These are phyloP conservation scores for Grosmannia huntii DNA, from an alignment of 2,329 filamentous ascomycete species.

Conservation along the genomic window DNA sequence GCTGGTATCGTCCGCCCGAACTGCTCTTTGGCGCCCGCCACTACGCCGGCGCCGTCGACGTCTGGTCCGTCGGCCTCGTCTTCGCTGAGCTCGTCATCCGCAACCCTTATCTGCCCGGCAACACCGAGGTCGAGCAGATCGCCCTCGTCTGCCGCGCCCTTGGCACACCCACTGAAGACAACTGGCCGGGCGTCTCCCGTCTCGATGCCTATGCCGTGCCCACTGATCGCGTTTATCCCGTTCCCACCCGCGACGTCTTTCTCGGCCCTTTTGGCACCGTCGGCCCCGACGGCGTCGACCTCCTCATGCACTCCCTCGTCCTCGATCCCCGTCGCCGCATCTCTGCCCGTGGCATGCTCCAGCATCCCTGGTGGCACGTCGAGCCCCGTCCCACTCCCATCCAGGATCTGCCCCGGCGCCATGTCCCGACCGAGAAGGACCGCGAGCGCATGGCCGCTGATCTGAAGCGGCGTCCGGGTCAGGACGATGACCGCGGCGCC, in stretches of 20 bases:
- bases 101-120: conserved; percentile 69
- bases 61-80: conserved; percentile 88
- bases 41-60: conserved; percentile 82
- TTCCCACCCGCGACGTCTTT: conserved; percentile 61
- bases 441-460: conserved; percentile 46
- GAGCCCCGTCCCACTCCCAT: conserved; percentile 75
- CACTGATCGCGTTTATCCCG: conserved; percentile 33
- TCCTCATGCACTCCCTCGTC: conserved; percentile 72
- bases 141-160: conserved; percentile 71
- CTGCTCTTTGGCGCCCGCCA: conserved; percentile 80
- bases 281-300: conserved; percentile 70
- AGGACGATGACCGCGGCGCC: conserved; percentile 45
- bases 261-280: conserved; percentile 65
- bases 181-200: conserved; percentile 83
- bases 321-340: conserved; percentile 80
- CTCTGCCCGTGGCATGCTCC: conserved; percentile 62
- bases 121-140: conserved; percentile 78
- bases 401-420: conserved; percentile 68
- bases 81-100: conserved; percentile 84
- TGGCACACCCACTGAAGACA: conserved; percentile 84
- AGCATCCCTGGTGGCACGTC: conserved; percentile 74
- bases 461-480: conserved; percentile 61
- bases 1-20: conserved; percentile 93
- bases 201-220: conserved; percentile 70
- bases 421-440: conserved; percentile 49